Evolutionary conservation across 2,329 filamentous ascomycete species (phyloP), one percentile per base, ranked within the genome.

Genomic region (Cladophialophora yegresii): DNA sequence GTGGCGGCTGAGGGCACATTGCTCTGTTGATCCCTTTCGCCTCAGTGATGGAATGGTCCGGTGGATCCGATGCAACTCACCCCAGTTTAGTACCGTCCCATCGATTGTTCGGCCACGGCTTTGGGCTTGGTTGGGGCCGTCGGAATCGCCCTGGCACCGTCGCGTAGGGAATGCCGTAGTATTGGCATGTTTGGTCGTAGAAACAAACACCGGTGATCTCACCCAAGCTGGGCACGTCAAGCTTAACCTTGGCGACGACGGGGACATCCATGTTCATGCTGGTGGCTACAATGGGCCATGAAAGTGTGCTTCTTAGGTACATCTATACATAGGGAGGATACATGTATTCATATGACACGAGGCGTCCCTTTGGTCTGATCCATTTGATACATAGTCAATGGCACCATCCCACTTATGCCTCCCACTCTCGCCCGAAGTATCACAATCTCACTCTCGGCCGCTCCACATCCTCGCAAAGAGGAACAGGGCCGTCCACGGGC

Each of bases 131-230:
- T 43, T 58, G 36, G 8, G 56, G 43, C 28, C 56, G 36, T 30
- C 56, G 22, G 30, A 58, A 58, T 20, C 56, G 56, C 20, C 56
- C 56, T 22, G 56, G 56, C n/a, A 58, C 56, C 20, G 36, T 58
- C 20, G 36, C 58, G 20, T 61, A 54, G n/a, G 47, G 58, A n/a
- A 61, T 43, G 16, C 47, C 58, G 30, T 40, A 40, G 33, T 43
- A 54, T 61, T 54, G 58, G 30, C 47, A 54, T 36, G 45, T 33
- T 20, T 36, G 30, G 16, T 43, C 28, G 12, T 53, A 20, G 33
- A 53, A 54, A 30, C 49, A 61, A 22, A 47, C 12, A 16, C 56
- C 56, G 12, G 36, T 58, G 20, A 58, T 28, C 13, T 4, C 9
- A 5, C 56, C 56, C n/a, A 58, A 26, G 13, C 22, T 33, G n/a